Base-by-base conservation (phyloP, 176 grass and related monocot genomes). In the Avena atlantica region DNA sequence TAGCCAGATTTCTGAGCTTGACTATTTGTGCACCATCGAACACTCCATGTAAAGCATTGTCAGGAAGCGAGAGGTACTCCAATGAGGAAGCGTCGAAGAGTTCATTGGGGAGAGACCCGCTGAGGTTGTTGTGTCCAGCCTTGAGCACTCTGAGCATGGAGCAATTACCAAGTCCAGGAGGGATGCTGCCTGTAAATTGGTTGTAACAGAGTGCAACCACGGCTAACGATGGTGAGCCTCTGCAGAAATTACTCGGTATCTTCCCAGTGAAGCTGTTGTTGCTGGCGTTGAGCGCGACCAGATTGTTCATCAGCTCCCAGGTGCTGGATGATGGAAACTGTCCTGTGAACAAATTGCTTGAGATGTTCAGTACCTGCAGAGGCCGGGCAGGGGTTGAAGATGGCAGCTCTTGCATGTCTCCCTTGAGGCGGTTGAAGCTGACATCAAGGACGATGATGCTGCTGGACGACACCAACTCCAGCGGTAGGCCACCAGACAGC, bases 181-280 rank as follows among this genome's bases (percentile, higher is more conserved):
- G 85, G 17, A 93, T 72, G 17, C 16, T 64, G 16, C 91, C 88
- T 36, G 47, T 78, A 3, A 93, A 66, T 14, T 88, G 42, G 81
- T 93, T 93, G 55, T 89, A 79, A 11, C 81, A 78, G 66, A 93
- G 85, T 24, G 78, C 88, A 50, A 93, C 70, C 17, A 86, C n/a
- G 2, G 8, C 37, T 17, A 93, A 68, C 5, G 23, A 74, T 12
- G 85, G 49, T 0, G 48, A 4, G 3, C 31, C 79, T 6, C 13
- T 68, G 69, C 88, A 91, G 3, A 93, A 76, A 11, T 25, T 15
- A 17, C 73, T 63, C 8, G 81, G 88, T 88, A 93, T 73, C 11
- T 50, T 21, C 40, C 88, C 88, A 15, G n/a, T 82, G 52, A 93
- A 93, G n/a, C 81, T 93, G n/a, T 93, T 93, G 29, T 78, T 90